Conservation (phyloP, 176 grass and related monocot species). For the Elaeis guineensis region DNA sequence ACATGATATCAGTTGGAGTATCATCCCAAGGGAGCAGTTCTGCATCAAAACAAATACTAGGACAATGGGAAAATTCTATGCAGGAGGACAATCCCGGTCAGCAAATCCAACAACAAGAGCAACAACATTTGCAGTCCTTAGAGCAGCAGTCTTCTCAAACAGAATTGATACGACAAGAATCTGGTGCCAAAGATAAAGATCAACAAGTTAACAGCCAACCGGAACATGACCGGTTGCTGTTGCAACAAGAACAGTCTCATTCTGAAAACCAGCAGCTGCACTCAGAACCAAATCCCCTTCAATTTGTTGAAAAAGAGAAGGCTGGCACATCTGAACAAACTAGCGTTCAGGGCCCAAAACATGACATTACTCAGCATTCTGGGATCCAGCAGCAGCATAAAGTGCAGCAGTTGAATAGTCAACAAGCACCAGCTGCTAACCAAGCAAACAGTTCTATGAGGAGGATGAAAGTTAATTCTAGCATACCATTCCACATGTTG, state of each 20-base stretch:
- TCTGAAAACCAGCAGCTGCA: conserved; percentile 10
- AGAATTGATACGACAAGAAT: conserved; percentile 26
- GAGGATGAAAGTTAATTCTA: conserved; percentile 37
- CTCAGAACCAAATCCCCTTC: conserved; percentile 3
- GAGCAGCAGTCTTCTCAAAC: conserved; percentile 29
- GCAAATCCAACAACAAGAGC: conserved; percentile 45
- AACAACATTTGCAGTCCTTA: conserved; percentile 21
- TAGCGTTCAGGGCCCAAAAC: conserved; percentile 18
- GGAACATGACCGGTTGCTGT: conserved; percentile 24
- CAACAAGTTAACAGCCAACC: conserved; percentile 16
- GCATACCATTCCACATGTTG: conserved; percentile 90
- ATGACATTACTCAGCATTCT: conserved; percentile 6
- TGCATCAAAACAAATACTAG: conserved; percentile 38
- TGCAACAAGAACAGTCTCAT: conserved; percentile 27
- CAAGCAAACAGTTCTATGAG: conserved; percentile 41
- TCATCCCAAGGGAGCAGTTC: conserved; percentile 40
- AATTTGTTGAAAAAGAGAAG: conserved; percentile 24
- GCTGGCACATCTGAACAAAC: conserved; percentile 37
- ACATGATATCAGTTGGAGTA: conserved; percentile 28
- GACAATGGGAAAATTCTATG: conserved; percentile 37
- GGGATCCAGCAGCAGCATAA: conserved; percentile 27
- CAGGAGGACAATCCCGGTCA: conserved; percentile 35
- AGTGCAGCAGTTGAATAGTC: conserved; percentile 43
- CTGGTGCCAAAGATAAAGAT: conserved; percentile 19
- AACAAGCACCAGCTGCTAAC: conserved; percentile 41